A percentile compares a stretch with the other conserved stretches of the same genome.
Evolutionary conservation across 192 early-diverging fungal species (phyloP).

Genomic region (Borealophlyctis nickersoniae): DNA sequence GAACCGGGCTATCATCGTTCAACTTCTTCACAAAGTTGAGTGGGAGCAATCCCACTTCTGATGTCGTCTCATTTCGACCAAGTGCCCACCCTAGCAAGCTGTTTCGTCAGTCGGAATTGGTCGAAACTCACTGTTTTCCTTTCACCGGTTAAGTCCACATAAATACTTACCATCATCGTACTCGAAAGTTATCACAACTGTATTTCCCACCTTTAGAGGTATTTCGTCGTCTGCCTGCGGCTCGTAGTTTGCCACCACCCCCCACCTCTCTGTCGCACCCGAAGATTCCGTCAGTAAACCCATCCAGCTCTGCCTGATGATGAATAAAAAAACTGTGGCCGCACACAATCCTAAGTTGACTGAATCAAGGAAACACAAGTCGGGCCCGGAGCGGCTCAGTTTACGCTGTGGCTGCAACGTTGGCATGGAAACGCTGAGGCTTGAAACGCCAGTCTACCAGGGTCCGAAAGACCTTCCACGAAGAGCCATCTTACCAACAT

Average conservation of each 20-base stretch:
- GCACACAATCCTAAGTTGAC: too few relatives aligned
- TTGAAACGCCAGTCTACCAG: too few relatives aligned
- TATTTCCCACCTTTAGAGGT: not conserved
- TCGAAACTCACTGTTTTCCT: not conserved
- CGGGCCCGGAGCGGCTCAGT: too few relatives aligned
- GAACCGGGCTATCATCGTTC: not conserved
- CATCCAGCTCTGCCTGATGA: too few relatives aligned
- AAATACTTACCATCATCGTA: not conserved
- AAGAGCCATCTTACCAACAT: constrained; percentile 5
- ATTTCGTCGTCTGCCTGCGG: not conserved
- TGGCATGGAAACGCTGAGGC: too few relatives aligned
- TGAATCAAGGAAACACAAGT: too few relatives aligned
- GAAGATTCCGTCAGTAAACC: too few relatives aligned
- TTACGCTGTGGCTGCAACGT: too few relatives aligned
- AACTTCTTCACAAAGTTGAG: constrained; percentile 29
- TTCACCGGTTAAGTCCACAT: not conserved
- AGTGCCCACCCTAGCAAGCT: constrained; percentile 28
- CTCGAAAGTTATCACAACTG: not conserved
- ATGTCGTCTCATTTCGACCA: constrained; percentile 29
- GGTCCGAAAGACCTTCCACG: too few relatives aligned
- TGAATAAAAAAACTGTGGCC: too few relatives aligned
- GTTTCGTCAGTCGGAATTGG: not conserved
- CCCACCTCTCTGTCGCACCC: not conserved
- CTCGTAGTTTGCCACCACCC: not conserved
- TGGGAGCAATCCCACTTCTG: constrained; percentile 30